Conservation (phyloP, 148 eudicot genomes). For the Chenopodium berlandieri region DNA sequence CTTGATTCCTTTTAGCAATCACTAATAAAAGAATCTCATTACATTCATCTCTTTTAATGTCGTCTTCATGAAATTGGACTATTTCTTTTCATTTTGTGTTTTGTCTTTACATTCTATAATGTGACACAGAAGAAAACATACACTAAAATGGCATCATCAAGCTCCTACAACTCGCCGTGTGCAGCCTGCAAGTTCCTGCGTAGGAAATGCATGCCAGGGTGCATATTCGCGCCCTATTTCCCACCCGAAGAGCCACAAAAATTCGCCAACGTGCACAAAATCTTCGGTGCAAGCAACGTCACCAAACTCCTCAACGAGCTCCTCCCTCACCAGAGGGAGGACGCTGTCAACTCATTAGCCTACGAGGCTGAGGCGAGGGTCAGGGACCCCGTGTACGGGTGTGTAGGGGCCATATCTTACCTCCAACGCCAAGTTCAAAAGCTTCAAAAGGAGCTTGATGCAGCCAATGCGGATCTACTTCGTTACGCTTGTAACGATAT, state of each 20-base stretch:
- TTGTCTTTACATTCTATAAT: not conserved
- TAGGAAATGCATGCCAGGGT: conserved; percentile 75
- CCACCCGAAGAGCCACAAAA: conserved; percentile 87
- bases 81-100: not conserved
- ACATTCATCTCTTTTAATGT: not conserved
- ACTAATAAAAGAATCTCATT: too few relatives aligned
- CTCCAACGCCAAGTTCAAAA: conserved; percentile 70
- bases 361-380: conserved; percentile 85
- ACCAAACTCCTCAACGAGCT: conserved; percentile 77
- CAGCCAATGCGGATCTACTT: conserved; percentile 62
- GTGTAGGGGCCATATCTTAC: conserved; percentile 72
- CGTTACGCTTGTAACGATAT: conserved; percentile 45
- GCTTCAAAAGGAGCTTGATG: conserved; percentile 74
- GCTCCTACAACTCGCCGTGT: conserved; percentile 74
- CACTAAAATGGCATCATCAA: conserved; percentile 56
- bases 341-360: conserved; percentile 76
- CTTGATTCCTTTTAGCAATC: not conserved
- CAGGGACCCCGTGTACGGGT: conserved; percentile 73
- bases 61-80: not conserved
- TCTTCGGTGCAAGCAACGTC: conserved; percentile 85
- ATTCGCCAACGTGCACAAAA: conserved; percentile 84
- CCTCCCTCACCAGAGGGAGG: conserved; percentile 70
- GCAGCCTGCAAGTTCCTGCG: conserved; percentile 94
- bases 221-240: conserved; percentile 80
- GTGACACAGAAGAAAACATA: not conserved